A percentile compares a stretch with the other conserved stretches of the same genome.
phyloP scores from a whole-genome alignment of 2,329 filamentous ascomycete species.

The Fusarium burgessii region DNA sequence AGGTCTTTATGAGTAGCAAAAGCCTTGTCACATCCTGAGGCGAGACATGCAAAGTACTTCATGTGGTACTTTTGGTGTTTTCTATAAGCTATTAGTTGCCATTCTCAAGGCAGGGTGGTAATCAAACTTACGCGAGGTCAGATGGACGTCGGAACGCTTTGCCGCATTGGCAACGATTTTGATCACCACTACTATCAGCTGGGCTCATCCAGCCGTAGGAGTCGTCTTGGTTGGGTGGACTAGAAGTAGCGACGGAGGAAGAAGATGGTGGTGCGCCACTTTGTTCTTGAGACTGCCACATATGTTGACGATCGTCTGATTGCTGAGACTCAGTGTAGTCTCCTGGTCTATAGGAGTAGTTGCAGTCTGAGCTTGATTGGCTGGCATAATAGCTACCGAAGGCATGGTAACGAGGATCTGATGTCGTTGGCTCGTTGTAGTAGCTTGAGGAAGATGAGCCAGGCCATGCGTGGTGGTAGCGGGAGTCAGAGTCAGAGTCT shows the following conservation, averaged over 20 bases:
- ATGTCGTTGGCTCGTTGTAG: conserved; percentile 30
- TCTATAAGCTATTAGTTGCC: conserved; percentile 25
- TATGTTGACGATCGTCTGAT: conserved; percentile 32
- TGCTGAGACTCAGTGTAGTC: conserved; percentile 31
- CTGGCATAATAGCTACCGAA: conserved; percentile 29
- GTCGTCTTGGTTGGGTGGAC: conserved; percentile 41
- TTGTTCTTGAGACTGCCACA: conserved; percentile 36
- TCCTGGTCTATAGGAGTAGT: conserved; percentile 26
- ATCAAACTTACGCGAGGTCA: conserved; percentile 42
- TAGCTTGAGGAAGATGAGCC: conserved; percentile 21
- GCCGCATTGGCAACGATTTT: conserved; percentile 41
- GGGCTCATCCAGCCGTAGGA: conserved; percentile 26
- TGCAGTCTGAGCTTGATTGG: conserved; percentile 33
- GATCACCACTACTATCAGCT: conserved; percentile 29
- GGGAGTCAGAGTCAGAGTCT: conserved; percentile 33
- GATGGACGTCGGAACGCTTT: conserved; percentile 46
- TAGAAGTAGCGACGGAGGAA: conserved; percentile 38
- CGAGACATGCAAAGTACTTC: conserved; percentile 46
- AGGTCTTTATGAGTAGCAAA: conserved; percentile 47
- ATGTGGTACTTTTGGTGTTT: conserved; percentile 48
- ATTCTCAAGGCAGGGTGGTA: neutral
- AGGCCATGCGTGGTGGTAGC: conserved; percentile 30
- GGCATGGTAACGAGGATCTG: conserved; percentile 37
- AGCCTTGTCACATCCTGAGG: conserved; percentile 42
- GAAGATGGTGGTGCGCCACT: conserved; percentile 33